A percentile compares a stretch with the other conserved stretches of the same genome.
Evolutionary conservation across 2,329 filamentous ascomycete species (phyloP).

Genomic region (Fusarium ambrosium): DNA sequence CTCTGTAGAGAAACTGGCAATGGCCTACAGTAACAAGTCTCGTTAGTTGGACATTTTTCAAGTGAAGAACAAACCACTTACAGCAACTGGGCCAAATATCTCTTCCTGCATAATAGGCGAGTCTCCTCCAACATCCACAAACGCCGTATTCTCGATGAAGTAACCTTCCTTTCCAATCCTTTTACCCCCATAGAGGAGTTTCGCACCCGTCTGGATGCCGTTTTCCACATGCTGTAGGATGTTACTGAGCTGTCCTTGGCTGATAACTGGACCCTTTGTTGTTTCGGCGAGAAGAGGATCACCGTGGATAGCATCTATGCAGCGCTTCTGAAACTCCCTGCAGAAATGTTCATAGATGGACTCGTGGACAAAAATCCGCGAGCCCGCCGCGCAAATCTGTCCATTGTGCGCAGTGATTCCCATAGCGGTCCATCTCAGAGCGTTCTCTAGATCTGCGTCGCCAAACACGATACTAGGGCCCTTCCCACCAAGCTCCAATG

Average conservation of each 20-base stretch:
- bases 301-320: not conserved
- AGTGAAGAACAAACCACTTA: not conserved
- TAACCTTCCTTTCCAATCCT: no score
- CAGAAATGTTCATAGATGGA: not conserved
- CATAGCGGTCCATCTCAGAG: not conserved
- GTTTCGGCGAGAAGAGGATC: not conserved
- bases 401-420: not conserved
- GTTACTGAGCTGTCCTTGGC: no score
- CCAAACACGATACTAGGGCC: not conserved
- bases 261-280: no score
- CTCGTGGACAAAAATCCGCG: not conserved
- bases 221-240: no score
- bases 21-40: not conserved
- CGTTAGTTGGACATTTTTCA: not conserved
- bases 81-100: not conserved
- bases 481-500: not conserved
- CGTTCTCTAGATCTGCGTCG: not conserved
- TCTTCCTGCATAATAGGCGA: not conserved
- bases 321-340: not conserved
- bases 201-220: no score
- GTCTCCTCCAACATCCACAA: not conserved
- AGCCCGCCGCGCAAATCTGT: not conserved
- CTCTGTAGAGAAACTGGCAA: not conserved
- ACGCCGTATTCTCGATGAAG: not conserved
- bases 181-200: no score